phyloP scores from a whole-genome alignment of 495 filamentous ascomycete genomes.

The Evernia prunastri region DNA sequence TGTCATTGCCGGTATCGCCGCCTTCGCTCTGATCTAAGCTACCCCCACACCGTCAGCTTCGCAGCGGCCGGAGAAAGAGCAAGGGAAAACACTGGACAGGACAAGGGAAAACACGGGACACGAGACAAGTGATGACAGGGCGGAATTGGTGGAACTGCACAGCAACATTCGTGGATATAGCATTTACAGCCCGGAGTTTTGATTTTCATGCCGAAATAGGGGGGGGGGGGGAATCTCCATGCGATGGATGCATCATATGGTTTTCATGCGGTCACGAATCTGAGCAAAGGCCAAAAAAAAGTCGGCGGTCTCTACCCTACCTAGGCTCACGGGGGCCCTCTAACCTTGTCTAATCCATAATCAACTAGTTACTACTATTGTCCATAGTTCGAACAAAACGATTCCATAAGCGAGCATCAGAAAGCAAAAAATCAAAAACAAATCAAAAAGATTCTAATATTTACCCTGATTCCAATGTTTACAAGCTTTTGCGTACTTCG shows the following conservation, averaged over 20 bases:
- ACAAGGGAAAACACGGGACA: neutral
- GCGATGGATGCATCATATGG: neutral
- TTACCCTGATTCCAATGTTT: too few relatives aligned
- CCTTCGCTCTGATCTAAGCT: conserved; percentile 13
- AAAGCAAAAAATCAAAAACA: too few relatives aligned
- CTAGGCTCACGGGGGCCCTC: neutral
- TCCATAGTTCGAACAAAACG: neutral
- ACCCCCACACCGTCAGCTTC: neutral
- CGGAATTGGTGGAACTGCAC: neutral
- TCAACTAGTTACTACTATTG: too few relatives aligned
- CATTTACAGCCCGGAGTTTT: conserved; percentile 2
- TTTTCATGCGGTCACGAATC: neutral
- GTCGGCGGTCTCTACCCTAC: too few relatives aligned
- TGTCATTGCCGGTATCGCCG: conserved; percentile 12
- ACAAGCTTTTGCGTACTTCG: too few relatives aligned
- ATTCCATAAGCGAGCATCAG: neutral
- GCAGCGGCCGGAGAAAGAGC: neutral
- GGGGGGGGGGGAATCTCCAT: too few relatives aligned
- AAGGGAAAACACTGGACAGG: neutral
- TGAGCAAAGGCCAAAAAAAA: neutral
- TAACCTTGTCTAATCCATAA: neutral
- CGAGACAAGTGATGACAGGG: neutral
- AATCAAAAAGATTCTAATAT: too few relatives aligned
- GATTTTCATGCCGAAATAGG: neutral
- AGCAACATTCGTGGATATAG: too few relatives aligned